Evolutionary conservation across 306 rosid genomes (phyloP), one percentile per base, ranked within the genome.

Genomic region (Hippophae tibetana): DNA sequence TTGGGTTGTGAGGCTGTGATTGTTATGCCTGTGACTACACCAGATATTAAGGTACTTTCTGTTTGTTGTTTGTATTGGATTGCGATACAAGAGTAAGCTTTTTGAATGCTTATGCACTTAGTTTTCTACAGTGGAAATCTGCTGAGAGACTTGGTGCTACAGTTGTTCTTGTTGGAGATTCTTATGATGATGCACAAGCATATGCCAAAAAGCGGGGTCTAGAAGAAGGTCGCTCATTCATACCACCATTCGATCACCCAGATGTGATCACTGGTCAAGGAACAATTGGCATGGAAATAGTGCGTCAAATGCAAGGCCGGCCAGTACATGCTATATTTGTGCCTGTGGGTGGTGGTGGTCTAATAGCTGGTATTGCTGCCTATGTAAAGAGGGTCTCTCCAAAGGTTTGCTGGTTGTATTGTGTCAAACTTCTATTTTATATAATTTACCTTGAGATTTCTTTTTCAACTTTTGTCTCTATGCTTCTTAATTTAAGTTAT

Each of bases 261-360:
- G 99, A 93, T 81, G 86, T 93, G 66, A 93, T 93, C 47, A 80
- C 64, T 61, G 99, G 99, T 7, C 97, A 88, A 73, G 99, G 99
- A 69, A 93, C 99, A 0, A 75, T 93, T 38, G 99, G 99, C 64
- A 93, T 88, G 99, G 97, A 93, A 73, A 74, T 88, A 70, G 71
- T 82, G 55, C 90, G 94, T 57, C 99, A 93, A 68, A 75, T 76
- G 52, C 63, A 71, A 56, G 74, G 71, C 54, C 86, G 71, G 51
- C 86, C 90, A 3, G 10, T 88, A 72, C 83, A 84, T 69, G 97
- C 99, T 5, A 88, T 93, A 38, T 93, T 93, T 70, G 99, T 88
- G 75, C 99, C 99, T 1, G 86, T 93, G 18, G 99, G 99, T 44
- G 99, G 99, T 31, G 99, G 99, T 54, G 99, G 99, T 51, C 84